Base-by-base conservation (phyloP, 2,329 filamentous ascomycete species). In the Fusarium armeniacum region DNA sequence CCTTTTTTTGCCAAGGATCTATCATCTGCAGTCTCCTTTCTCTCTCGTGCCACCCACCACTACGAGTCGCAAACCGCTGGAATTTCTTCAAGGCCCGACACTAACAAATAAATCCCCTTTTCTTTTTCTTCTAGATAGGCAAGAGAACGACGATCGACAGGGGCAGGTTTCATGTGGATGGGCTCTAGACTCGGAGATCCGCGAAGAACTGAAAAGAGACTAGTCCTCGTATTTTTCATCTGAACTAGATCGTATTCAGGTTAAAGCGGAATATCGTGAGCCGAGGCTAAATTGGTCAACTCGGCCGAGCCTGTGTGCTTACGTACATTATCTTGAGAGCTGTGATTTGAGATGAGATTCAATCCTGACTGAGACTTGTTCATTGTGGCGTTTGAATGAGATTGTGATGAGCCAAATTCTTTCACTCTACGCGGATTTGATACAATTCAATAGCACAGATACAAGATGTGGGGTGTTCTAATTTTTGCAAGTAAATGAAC, bases 81-180 rank as follows among this genome's bases (percentile, higher is more conserved):
- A 30, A 22, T 36, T 36, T 20, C 20, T 16, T 30, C 28, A 30
- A 11, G 11, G 10, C 9, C 9, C 28, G 10, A 30, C 28, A 30
- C 28, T 30, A 30, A 30, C 28, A 30, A 15, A 10, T 13, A 16
- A 32, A 13, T 26, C 26, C 30, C 33, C 40, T 35, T 26, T 53
- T 61, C n/a, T 47, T 20, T 40, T 28, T 24, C 26, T 15, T 51
- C 47, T 22, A 20, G 55, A 61, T 30, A 5, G 52, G 6, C 36
- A 62, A 26, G 36, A 65, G 41, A 65, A 40, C 36, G 12, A 9
- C 32, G 61, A 65, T 65, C 61, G 62, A 40, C 62, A 65, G 62
- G 62, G 62, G 62, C 2, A 6, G 6, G 62, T 65, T 65, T 65
- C 62, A 65, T 65, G 62, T 65, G 61, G 26, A 41, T 22, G 33